Evolutionary conservation across 148 eudicot genomes (phyloP).

Genomic region (Vaccinium corymbosum): DNA sequence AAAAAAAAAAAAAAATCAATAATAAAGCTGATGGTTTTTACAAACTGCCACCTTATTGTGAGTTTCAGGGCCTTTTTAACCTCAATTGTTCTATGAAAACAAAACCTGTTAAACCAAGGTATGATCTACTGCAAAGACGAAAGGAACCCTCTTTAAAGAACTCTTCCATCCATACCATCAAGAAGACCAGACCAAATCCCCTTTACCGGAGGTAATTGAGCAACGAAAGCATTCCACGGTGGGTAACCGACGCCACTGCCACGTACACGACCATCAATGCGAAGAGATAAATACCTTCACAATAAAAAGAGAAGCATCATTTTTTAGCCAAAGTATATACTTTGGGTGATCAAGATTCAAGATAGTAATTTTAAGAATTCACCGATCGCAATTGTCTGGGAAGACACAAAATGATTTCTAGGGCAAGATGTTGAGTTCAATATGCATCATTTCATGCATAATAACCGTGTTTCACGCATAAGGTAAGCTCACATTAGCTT

Average conservation of each 20-base stretch:
- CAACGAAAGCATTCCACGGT: slow-evolving; percentile 97
- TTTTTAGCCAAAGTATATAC: neutral
- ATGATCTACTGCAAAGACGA: neutral
- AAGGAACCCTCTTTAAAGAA: slow-evolving; percentile 25
- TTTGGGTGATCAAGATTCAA: neutral
- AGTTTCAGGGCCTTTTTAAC: neutral
- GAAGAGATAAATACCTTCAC: slow-evolving; percentile 73
- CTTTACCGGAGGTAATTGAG: slow-evolving; percentile 81
- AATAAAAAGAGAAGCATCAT: neutral
- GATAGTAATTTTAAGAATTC: neutral
- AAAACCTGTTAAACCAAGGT: neutral
- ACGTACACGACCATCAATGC: slow-evolving; percentile 93
- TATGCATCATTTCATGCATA: neutral
- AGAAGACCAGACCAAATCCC: slow-evolving; percentile 94
- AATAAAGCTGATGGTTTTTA: neutral
- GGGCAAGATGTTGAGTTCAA: neutral
- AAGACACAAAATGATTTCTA: neutral
- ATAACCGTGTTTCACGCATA: neutral
- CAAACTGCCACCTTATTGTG: neutral
- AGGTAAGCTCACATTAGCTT: neutral
- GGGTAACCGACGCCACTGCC: slow-evolving; percentile 98
- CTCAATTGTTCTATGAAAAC: neutral
- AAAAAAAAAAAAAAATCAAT: neutral
- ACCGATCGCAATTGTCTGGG: neutral
- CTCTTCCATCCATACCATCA: slow-evolving; percentile 97